Evolutionary conservation across 2,329 filamentous ascomycete genomes (phyloP), one percentile per base, ranked within the genome.

Genomic region (Chrysosporium queenslandicum): DNA sequence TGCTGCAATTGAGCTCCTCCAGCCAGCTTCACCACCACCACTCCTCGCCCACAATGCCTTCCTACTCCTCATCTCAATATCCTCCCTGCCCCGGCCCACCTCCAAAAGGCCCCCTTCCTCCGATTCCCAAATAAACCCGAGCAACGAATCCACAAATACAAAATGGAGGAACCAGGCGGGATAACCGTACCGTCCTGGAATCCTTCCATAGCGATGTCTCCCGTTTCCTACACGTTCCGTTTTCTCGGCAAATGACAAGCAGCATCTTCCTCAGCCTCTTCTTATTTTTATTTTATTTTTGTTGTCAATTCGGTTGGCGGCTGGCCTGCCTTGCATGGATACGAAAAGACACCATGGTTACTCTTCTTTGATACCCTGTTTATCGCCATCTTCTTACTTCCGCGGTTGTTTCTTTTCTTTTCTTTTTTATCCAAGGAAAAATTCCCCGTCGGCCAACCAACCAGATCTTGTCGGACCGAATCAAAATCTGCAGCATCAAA

Each of bases 61-160:
- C 54, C 43, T 58, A 57, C 54, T 45, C 53, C 14, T 52, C 46
- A 21, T 49, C 41, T n/a, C 58, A 59, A 53, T 58, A 54, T 41
- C 58, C 58, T 58, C 58, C 58, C 21, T 59, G 58, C 53, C 58
- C 58, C 6, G 58, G 58, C 25, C 58, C 58, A 27, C 58, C 58
- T 6, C 58, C 58, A 29, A 58, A 55, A 25, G 58, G 58, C 36
- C 58, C 58, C 47, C 58, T 59, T 27, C 58, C 58, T 18, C 58
- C 58, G 5, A 46, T 59, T 20, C 58, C 58, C 12, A 59, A 59
- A 50, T 59, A 56, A 50, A 7, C 4, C 7, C 27, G 32, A 34
- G n/a, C 11, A 34, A 12, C 32, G n/a, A 14, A 12, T 12, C 5
- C 11, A 34, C 11, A 39, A 46, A 18, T 14, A 18, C 4, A 39